phyloP scores from a whole-genome alignment of 2,329 filamentous ascomycete genomes.

The Plenodomus biglobosus region DNA sequence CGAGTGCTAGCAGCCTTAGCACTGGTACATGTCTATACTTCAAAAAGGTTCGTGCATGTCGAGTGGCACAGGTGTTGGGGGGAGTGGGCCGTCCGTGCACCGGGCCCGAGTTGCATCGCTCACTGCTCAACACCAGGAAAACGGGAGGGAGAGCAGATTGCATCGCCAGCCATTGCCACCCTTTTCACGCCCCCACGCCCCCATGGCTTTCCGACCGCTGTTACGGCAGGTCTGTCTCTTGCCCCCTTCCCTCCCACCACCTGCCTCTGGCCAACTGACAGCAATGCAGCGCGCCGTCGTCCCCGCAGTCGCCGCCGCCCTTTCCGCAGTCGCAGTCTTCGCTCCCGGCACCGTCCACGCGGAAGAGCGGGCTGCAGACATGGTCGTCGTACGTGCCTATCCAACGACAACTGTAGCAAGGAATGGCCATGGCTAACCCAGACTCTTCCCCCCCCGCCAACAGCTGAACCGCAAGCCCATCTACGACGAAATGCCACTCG shows the following conservation, averaged over 20 bases:
- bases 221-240: conserved; percentile 56
- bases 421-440: background rate
- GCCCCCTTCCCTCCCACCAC: conserved; percentile 1
- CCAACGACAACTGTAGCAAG: too few relatives aligned
- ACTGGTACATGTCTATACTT: too few relatives aligned
- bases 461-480: conserved; percentile 66
- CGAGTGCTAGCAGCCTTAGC: too few relatives aligned
- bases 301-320: conserved; percentile 49
- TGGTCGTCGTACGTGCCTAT: conserved; percentile 18
- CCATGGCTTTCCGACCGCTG: conserved; percentile 57
- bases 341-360: conserved; percentile 52
- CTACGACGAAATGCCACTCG: conserved; percentile 66
- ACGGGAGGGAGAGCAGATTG: conserved; percentile 6
- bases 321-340: conserved; percentile 51
- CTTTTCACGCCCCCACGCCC: conserved; percentile 19
- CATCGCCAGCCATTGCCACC: conserved; percentile 39
- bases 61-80: conserved; percentile 10
- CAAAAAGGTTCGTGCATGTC: too few relatives aligned
- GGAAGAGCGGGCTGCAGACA: conserved; percentile 44
- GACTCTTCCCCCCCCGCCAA: conserved; percentile 7
- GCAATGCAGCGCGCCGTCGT: conserved; percentile 51
- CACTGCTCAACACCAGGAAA: conserved; percentile 24
- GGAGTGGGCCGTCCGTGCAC: conserved; percentile 17
- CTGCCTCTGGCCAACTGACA: too few relatives aligned
- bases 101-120: conserved; percentile 4